A percentile compares a stretch with the other conserved stretches of the same genome.
These are phyloP conservation scores for Hypoxylon sp. DNA, from an alignment of 2,329 filamentous ascomycete species.

Conservation along the genomic window DNA sequence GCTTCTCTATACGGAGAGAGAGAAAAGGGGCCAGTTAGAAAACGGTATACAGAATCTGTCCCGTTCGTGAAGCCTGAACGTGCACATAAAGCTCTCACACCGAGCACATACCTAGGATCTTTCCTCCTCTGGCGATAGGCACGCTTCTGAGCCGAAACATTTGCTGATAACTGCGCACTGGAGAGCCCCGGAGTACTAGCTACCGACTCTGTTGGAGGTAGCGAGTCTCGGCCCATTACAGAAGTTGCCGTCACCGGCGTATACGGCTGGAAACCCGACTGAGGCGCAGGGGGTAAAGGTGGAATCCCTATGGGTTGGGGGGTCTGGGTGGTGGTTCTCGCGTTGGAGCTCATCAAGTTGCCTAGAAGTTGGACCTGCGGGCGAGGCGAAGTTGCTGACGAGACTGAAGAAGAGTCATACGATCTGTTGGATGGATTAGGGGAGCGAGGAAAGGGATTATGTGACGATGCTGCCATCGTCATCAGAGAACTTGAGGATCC, in stretches of 20 bases:
- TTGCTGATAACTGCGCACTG: slow-evolving; percentile 57
- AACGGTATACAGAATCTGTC: background rate
- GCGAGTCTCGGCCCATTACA: slow-evolving; percentile 69
- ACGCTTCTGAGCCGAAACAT: slow-evolving; percentile 83
- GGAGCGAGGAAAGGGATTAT: slow-evolving; percentile 71
- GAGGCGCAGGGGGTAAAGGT: slow-evolving; percentile 60
- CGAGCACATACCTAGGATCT: slow-evolving; percentile 73
- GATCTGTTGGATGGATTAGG: slow-evolving; percentile 71
- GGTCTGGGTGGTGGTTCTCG: slow-evolving; percentile 62
- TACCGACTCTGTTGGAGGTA: slow-evolving; percentile 70
- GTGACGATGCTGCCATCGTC: slow-evolving; percentile 67
- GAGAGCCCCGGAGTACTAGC: slow-evolving; percentile 65
- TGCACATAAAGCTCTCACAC: slow-evolving; percentile 13
- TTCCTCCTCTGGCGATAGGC: slow-evolving; percentile 96
- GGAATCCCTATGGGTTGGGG: slow-evolving; percentile 68
- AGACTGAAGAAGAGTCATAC: slow-evolving; percentile 74
- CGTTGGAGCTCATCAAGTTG: slow-evolving; percentile 65
- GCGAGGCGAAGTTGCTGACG: slow-evolving; percentile 71
- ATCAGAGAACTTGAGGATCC: slow-evolving; percentile 50
- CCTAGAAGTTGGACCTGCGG: slow-evolving; percentile 65
- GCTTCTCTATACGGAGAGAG: slow-evolving; percentile 14
- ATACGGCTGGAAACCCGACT: slow-evolving; percentile 64
- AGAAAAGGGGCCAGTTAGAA: slow-evolving; percentile 2
- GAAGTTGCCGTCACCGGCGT: slow-evolving; percentile 63
- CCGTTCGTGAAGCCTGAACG: slow-evolving; percentile 2